A percentile compares a stretch with the other conserved stretches of the same genome.
Evolutionary conservation across 768 basidiomycete genomes (phyloP).

Genomic region (Paxillus rubicundulus): DNA sequence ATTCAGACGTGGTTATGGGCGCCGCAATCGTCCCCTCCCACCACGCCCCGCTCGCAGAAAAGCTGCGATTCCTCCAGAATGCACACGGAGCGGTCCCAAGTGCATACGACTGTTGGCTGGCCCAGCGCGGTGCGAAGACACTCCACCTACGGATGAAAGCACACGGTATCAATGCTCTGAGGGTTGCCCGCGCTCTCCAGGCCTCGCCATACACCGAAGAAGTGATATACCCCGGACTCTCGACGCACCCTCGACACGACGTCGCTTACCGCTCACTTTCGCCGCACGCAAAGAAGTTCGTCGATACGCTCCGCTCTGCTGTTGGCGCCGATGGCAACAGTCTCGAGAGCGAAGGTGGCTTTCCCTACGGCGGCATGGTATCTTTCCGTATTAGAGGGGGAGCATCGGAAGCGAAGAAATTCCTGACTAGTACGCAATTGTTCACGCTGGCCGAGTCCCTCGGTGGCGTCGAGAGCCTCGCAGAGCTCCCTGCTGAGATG

Average conservation of each 20-base stretch:
- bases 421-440: slow-evolving; percentile 61
- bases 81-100: slow-evolving; percentile 83
- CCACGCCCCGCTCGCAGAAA: slow-evolving; percentile 45
- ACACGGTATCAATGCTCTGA: slow-evolving; percentile 81
- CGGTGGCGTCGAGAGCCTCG: slow-evolving; percentile 90
- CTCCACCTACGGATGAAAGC: slow-evolving; percentile 83
- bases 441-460: slow-evolving; percentile 86
- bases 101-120: slow-evolving; percentile 86
- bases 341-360: slow-evolving; percentile 44
- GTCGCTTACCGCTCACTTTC: slow-evolving; percentile 63
- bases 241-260: slow-evolving; percentile 60
- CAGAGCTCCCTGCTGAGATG: slow-evolving; percentile 86
- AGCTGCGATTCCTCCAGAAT: slow-evolving; percentile 86
- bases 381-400: slow-evolving; percentile 63
- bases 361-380: slow-evolving; percentile 92
- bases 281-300: slow-evolving; percentile 66
- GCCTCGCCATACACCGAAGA: slow-evolving; percentile 60
- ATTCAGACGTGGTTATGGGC: slow-evolving; percentile 92
- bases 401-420: slow-evolving; percentile 53
- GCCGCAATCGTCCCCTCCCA: slow-evolving; percentile 67
- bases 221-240: slow-evolving; percentile 85
- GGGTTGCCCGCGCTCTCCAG: slow-evolving; percentile 63
- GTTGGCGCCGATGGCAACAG: slow-evolving; percentile 13
- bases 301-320: slow-evolving; percentile 40
- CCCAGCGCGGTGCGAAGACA: slow-evolving; percentile 89